Evolutionary conservation across 257 asterid species (phyloP).

Genomic region (Rehmannia glutinosa): DNA sequence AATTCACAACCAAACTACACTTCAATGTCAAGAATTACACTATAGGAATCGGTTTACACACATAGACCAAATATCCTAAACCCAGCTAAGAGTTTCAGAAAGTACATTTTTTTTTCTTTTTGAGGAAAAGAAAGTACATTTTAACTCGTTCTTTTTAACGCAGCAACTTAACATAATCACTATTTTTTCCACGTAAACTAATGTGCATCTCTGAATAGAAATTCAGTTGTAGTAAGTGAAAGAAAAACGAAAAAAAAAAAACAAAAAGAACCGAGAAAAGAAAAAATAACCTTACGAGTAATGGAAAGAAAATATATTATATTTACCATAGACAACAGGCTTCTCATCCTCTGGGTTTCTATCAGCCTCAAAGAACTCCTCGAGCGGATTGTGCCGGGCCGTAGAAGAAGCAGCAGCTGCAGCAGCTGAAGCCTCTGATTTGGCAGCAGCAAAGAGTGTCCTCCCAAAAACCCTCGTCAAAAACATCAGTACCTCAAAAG

Average conservation of each 20-base stretch:
- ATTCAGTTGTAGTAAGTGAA: background rate
- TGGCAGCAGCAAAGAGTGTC: constrained; percentile 68
- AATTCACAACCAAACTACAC: background rate
- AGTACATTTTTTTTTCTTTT: too few relatives aligned
- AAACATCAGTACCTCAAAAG: constrained; percentile 29
- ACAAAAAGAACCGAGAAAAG: background rate
- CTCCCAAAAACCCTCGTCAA: constrained; percentile 60
- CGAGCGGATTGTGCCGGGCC: constrained; percentile 53
- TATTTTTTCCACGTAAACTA: too few relatives aligned
- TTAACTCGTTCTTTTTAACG: background rate
- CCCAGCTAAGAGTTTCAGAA: too few relatives aligned
- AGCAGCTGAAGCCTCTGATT: constrained; percentile 56
- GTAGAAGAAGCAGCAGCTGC: constrained; percentile 39
- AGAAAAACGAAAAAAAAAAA: background rate
- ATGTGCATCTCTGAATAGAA: background rate
- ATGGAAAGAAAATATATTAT: background rate
- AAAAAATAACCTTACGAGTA: background rate
- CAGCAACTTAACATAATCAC: background rate
- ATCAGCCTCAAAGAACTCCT: constrained; percentile 72
- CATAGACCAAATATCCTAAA: too few relatives aligned
- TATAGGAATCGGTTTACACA: too few relatives aligned
- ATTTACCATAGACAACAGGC: constrained; percentile 73
- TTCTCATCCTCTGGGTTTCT: constrained; percentile 58
- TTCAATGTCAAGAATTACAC: background rate
- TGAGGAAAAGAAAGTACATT: background rate